Percentiles rank a stretch among this genome's conserved stretches.
phyloP scores from a whole-genome alignment of 2,329 filamentous ascomycete species.

The Fusarium pseudocircinatum region DNA sequence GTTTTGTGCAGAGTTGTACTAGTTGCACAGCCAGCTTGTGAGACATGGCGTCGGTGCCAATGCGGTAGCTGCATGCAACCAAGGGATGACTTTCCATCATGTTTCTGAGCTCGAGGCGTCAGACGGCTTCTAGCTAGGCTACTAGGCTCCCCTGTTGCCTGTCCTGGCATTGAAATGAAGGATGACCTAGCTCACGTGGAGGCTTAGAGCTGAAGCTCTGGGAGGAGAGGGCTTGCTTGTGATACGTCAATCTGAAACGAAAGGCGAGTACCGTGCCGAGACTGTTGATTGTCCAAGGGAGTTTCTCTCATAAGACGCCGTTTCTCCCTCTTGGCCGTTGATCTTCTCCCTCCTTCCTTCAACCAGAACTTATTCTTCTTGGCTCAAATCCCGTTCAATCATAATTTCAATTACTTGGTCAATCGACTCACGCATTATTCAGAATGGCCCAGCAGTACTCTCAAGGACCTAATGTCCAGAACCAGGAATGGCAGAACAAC shows the following conservation, averaged over 20 bases:
- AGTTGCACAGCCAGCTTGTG: constrained; percentile 32
- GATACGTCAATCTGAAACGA: constrained; percentile 15
- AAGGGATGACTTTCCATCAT: neutral
- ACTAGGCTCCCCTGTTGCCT: constrained; percentile 30
- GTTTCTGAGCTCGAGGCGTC: constrained; percentile 13
- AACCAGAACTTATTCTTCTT: neutral
- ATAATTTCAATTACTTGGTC: neutral
- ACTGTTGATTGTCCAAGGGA: constrained; percentile 10
- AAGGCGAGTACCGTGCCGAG: constrained; percentile 15
- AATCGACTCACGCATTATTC: neutral
- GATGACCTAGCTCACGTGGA: constrained; percentile 16
- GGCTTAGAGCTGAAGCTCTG: constrained; percentile 22
- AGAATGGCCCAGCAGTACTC: constrained; percentile 42
- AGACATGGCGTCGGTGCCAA: neutral
- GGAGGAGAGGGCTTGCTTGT: neutral
- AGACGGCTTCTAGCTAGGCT: constrained; percentile 26
- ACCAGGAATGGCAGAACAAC: constrained; percentile 50
- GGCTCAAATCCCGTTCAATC: neutral
- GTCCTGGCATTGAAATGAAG: constrained; percentile 38
- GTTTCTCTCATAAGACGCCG: constrained; percentile 17
- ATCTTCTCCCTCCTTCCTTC: neutral
- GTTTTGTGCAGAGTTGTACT: constrained; percentile 17
- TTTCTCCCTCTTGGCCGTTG: neutral
- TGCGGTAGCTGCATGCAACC: constrained; percentile 1
- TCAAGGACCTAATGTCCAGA: constrained; percentile 40